Base-by-base conservation (phyloP, 176 grass and related monocot genomes). In the Tuctoria greenei region DNA sequence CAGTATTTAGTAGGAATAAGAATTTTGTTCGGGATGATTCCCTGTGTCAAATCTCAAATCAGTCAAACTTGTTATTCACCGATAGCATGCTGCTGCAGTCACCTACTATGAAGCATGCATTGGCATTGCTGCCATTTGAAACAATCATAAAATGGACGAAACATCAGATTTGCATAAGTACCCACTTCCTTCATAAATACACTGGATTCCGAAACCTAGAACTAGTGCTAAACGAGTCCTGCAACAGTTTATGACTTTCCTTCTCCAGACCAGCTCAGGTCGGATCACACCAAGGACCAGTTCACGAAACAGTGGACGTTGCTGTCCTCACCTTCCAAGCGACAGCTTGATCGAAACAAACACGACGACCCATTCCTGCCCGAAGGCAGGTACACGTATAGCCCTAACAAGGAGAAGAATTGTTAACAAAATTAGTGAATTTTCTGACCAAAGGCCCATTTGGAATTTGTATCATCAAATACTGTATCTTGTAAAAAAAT, bases 281-380 rank as follows among this genome's bases (percentile, higher is more conserved):
- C 56, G 16, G 24, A 41, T 71, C 67, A 96, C 69, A 92, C 74
- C n/a, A 96, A 96, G 26, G 95, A 92, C 95, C 95, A 99, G 74
- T 95, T 99, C 16, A 91, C 78, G 49, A 99, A 99, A 57, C 91
- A 99, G 47, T 95, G 92, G 8, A 83, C 83, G 41, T 67, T 82
- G 64, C 82, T 81, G 61, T 92, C 89, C 89, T 99, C 26, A 99
- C 95, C 74, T 95, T 99, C 95, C 95, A 99, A 1, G 86, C 87
- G 10, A 99, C 61, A 3, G 95, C 95, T 71, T 95, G 91, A n/a
- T 99, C 95, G 25, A 88, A 95, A 0, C 91, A 92, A 41, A 99
- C 89, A 23, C 92, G 95, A 35, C 95, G 91, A 10, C 95, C 95
- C 95, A 99, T 99, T 72, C 91, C 89, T 10, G 1, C 89, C 91